Evolutionary conservation across 2,329 filamentous ascomycete genomes (phyloP), one percentile per base, ranked within the genome.

Genomic region (Alternaria hordeiaustralica): DNA sequence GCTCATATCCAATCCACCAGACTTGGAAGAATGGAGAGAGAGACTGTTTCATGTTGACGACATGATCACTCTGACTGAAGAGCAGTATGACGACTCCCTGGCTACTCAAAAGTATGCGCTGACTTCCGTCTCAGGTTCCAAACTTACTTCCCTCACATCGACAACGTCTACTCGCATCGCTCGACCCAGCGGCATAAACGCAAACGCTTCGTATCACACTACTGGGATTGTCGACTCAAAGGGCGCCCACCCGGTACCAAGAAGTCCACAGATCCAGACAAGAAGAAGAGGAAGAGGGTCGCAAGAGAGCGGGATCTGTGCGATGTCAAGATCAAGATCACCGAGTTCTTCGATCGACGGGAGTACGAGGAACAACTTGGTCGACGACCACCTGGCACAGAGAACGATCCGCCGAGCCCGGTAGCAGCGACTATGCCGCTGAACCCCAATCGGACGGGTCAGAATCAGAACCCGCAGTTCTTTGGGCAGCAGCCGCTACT

Each of bases 271-370:
- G 91, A 94, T 71, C 92, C 92, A 0, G 89, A 88, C 76, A 94
- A 93, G 83, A 94, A 93, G 84, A 94, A 93, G 79, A 87, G 92
- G 41, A 94, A 93, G 80, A 88, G 92, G 25, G 88, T 86, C 36
- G 90, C 90, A n/a, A 85, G 92, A 45, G 89, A 92, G 78, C 85
- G 90, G 12, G 90, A 94, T 80, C 84, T 94, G n/a, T 95, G 92
- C 77, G 91, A 94, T 78, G 92, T 94, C 67, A 94, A 94, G 81
- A 93, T 94, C 78, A 94, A 94, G 78, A 92, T 94, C 63, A 93
- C 91, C 3, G 92, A 94, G 78, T 92, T 92, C 80, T 90, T 91
- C 58, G 87, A 90, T 10, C 87, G 86, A 41, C 81, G 76, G 20
- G 76, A 79, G 49, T 73, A 79, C 36, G 69, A 72, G 41, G 78